Conservation (phyloP, 805 yeast genomes). For the Dipodascopsis uninucleata region DNA sequence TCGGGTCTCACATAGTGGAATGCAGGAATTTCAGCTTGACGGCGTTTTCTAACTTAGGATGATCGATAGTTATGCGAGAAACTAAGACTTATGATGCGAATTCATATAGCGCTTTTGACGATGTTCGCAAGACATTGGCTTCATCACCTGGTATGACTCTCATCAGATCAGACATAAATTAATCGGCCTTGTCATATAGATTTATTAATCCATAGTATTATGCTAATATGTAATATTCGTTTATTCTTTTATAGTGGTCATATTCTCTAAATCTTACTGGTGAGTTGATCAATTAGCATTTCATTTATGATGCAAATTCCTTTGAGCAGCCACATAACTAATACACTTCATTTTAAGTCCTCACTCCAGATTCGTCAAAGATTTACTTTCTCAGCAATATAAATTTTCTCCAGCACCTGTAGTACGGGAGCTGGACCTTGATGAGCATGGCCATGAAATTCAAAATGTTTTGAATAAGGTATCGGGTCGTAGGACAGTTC, state of each 20-base stretch:
- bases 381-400: conserved; percentile 58
- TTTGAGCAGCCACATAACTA: conserved; percentile 33
- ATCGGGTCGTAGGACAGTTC: conserved; percentile 85
- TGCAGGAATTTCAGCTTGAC: too few relatives aligned
- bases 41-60: too few relatives aligned
- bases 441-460: conserved; percentile 67
- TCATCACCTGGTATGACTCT: too few relatives aligned
- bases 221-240: too few relatives aligned
- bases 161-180: too few relatives aligned
- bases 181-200: too few relatives aligned
- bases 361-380: conserved; percentile 67
- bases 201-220: too few relatives aligned
- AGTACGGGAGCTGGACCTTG: conserved; percentile 79
- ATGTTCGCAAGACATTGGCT: too few relatives aligned
- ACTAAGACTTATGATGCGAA: too few relatives aligned
- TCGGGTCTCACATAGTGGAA: too few relatives aligned
- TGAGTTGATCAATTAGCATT: conserved; percentile 8
- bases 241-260: conserved; percentile 34
- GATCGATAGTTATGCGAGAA: too few relatives aligned
- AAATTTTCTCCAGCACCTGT: conserved; percentile 66
- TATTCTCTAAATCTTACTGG: conserved; percentile 51
- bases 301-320: neutral
- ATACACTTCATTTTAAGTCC: conserved; percentile 48
- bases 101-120: too few relatives aligned
- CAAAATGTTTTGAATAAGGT: conserved; percentile 65